Evolutionary conservation across 257 asterid species (phyloP).

Genomic region (Scutellaria baicalensis): DNA sequence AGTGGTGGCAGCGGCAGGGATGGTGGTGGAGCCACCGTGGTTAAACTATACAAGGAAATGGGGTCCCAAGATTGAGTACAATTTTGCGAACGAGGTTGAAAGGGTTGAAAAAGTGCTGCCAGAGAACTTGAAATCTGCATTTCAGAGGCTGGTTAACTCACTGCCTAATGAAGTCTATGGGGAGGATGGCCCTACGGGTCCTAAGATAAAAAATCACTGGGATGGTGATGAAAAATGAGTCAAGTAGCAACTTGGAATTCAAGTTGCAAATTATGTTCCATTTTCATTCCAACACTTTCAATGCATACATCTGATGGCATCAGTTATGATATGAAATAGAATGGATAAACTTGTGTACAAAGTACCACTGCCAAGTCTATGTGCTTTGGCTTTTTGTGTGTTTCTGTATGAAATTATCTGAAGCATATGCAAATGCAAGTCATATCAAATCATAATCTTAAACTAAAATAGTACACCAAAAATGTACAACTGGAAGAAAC

Average conservation of each 20-base stretch:
- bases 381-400: too few relatives aligned
- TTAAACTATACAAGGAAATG: slow-evolving; percentile 53
- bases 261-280: neutral
- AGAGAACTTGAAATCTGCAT: slow-evolving; percentile 18
- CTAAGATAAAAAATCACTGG: slow-evolving; percentile 66
- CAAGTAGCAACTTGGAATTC: neutral
- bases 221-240: slow-evolving; percentile 44
- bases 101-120: slow-evolving; percentile 22
- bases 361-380: too few relatives aligned
- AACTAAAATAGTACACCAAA: neutral
- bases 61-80: slow-evolving; percentile 60
- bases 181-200: slow-evolving; percentile 75
- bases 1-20: slow-evolving; percentile 42
- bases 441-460: neutral
- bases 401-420: neutral
- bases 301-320: neutral
- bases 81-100: slow-evolving; percentile 34
- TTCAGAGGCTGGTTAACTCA: slow-evolving; percentile 30
- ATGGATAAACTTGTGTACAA: too few relatives aligned
- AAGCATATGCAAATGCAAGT: neutral
- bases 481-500: neutral
- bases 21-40: slow-evolving; percentile 67
- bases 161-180: slow-evolving; percentile 65
- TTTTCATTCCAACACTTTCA: neutral
- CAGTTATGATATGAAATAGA: too few relatives aligned